These are phyloP conservation scores for Westerdykella sp. DNA, from an alignment of 2,329 filamentous ascomycete species.

Conservation along the genomic window DNA sequence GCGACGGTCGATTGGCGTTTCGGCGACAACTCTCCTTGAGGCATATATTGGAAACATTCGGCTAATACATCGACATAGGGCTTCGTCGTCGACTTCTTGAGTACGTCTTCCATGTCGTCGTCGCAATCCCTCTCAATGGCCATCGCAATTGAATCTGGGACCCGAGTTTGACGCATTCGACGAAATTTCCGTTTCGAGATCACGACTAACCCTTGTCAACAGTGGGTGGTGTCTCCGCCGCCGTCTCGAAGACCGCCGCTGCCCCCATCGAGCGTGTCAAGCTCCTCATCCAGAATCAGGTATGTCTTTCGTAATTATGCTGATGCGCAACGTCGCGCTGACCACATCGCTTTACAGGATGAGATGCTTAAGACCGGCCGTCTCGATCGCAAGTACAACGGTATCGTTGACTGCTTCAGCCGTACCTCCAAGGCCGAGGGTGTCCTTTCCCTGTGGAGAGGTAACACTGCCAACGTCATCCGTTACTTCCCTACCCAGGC, in stretches of 20 bases:
- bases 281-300: conserved; percentile 99
- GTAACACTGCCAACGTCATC: conserved; percentile 99
- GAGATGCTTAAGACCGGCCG: conserved; percentile 99
- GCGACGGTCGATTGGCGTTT: conserved; percentile 11
- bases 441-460: conserved; percentile 94
- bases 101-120: conserved; percentile 56
- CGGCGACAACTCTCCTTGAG: conserved; percentile 11
- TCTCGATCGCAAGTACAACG: conserved; percentile 94
- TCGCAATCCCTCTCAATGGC: conserved; percentile 12
- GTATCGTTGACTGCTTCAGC: conserved; percentile 92
- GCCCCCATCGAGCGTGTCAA: conserved; percentile 99
- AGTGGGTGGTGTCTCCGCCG: conserved; percentile 99
- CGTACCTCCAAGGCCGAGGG: conserved; percentile 88
- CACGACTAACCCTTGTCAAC: conserved; percentile 42
- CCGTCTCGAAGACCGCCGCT: conserved; percentile 99
- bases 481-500: conserved; percentile 99
- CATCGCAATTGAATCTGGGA: conserved; percentile 18
- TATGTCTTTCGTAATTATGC: conserved; percentile 50
- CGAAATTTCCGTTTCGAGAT: conserved; percentile 7
- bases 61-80: conserved; percentile 51
- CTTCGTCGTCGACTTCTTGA: conserved; percentile 98
- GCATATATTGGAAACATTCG: conserved; percentile 13
- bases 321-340: conserved; percentile 9
- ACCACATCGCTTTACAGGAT: conserved; percentile 58
- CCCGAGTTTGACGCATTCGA: conserved; percentile 7